Evolutionary conservation across 768 basidiomycete genomes (phyloP), one percentile per base, ranked within the genome.

Genomic region (Suillus occidentalis): DNA sequence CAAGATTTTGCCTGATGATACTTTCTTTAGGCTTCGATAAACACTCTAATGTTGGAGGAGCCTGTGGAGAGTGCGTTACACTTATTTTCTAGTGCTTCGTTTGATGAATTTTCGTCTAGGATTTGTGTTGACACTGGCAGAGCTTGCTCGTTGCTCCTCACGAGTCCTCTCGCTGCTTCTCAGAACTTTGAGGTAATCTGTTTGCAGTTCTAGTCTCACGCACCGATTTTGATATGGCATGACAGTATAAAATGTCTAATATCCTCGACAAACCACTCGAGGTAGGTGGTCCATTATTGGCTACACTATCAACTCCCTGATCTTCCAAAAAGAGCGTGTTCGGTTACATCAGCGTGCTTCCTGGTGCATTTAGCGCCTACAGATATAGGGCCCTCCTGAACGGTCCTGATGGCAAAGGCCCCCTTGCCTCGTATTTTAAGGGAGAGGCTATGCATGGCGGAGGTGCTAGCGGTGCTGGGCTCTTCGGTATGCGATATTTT

Each of bases 261-360:
- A 92, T 97, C 68, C 86, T 98, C 42, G 96, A 98, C 76, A 98
- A 98, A 76, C 95, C 96, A 1, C 84, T 95, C 60, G 96, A 98
- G 86, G 82, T 93, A 72, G 60, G 58, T 42, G 18, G 39, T 4
- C 16, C 84, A 75, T 43, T 6, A n/a, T 65, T 28, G 5, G 18
- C 9, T 20, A 12, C 16, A 28, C 2, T 18, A 59, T 25, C 58
- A 59, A 20, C 3, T 2, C 13, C n/a, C 45, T 39, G 36, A 25
- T 36, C 36, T 49, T 16, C 22, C 61, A 57, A 37, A 31, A 63
- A 83, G 89, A 92, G 90, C 72, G 89, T 93, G 69, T 93, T 92
- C 68, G 91, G 91, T 31, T 93, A 93, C 75, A 93, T 93, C 70
- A 90, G 88, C 68, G 91, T 96, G 56, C 82, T 97, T 60, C 95